Evolutionary conservation across 495 filamentous ascomycete genomes (phyloP).

Genomic region (Amorphotheca resinae): DNA sequence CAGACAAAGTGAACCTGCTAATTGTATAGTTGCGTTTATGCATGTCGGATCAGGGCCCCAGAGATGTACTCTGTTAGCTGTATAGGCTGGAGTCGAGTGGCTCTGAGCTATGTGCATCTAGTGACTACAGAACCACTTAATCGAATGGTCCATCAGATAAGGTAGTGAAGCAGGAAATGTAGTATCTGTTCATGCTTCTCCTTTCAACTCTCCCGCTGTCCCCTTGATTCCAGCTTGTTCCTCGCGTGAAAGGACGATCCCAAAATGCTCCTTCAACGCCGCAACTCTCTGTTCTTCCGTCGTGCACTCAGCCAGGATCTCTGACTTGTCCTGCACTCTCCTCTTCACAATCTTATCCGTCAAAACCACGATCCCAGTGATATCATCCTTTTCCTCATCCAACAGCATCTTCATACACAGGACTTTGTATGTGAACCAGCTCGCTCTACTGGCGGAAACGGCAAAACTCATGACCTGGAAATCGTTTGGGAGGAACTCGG

Average conservation of each 20-base stretch:
- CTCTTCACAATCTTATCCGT: background rate
- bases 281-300: background rate
- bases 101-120: too few relatives aligned
- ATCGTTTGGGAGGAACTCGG: background rate
- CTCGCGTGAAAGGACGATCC: background rate
- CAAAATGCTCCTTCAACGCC: background rate
- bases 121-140: too few relatives aligned
- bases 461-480: background rate
- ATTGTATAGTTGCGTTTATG: too few relatives aligned
- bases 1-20: too few relatives aligned
- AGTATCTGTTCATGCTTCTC: too few relatives aligned
- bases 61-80: too few relatives aligned
- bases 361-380: background rate
- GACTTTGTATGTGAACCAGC: background rate
- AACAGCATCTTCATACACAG: background rate
- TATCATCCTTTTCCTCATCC: background rate
- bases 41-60: too few relatives aligned
- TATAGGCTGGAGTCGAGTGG: too few relatives aligned
- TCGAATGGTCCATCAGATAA: too few relatives aligned
- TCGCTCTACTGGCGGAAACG: background rate
- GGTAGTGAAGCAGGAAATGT: too few relatives aligned
- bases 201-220: too few relatives aligned
- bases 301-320: background rate
- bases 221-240: background rate
- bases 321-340: background rate